A percentile compares a stretch with the other conserved stretches of the same genome.
Conservation (phyloP, 768 basidiomycete genomes). For the Boletus barrowsii region DNA sequence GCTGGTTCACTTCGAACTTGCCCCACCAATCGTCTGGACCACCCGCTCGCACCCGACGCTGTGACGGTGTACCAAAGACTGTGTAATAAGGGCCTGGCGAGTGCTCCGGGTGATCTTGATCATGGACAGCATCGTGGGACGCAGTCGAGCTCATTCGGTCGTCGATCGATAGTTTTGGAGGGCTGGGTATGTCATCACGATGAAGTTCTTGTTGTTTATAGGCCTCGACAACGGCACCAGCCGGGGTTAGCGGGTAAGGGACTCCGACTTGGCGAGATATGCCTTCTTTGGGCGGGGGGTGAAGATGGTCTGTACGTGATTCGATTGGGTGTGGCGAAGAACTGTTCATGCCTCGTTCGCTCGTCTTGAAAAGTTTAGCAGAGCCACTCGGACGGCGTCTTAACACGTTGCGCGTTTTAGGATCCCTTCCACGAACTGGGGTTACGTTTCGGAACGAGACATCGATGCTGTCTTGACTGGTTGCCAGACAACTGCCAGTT, state of each 20-base stretch:
- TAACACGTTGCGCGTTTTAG: constrained; percentile 30
- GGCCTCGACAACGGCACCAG: constrained; percentile 43
- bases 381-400: constrained; percentile 30
- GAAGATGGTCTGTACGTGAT: neutral
- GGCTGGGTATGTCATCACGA: constrained; percentile 7
- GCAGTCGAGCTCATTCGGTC: constrained; percentile 18
- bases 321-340: neutral
- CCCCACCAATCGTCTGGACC: constrained; percentile 37
- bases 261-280: neutral
- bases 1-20: constrained; percentile 4
- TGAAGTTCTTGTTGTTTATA: constrained; percentile 44
- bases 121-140: constrained; percentile 7
- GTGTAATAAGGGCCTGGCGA: constrained; percentile 51
- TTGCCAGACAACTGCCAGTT: neutral
- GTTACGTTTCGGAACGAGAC: constrained; percentile 1
- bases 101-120: constrained; percentile 11
- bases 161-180: constrained; percentile 25
- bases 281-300: neutral
- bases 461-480: constrained; percentile 15
- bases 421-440: constrained; percentile 5
- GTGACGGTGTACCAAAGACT: constrained; percentile 48
- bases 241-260: constrained; percentile 38
- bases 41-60: constrained; percentile 43
- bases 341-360: constrained; percentile 12
- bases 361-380: constrained; percentile 18